Evolutionary conservation across 139 green algal genomes (phyloP).

Genomic region (Spirogloea muscicola): DNA sequence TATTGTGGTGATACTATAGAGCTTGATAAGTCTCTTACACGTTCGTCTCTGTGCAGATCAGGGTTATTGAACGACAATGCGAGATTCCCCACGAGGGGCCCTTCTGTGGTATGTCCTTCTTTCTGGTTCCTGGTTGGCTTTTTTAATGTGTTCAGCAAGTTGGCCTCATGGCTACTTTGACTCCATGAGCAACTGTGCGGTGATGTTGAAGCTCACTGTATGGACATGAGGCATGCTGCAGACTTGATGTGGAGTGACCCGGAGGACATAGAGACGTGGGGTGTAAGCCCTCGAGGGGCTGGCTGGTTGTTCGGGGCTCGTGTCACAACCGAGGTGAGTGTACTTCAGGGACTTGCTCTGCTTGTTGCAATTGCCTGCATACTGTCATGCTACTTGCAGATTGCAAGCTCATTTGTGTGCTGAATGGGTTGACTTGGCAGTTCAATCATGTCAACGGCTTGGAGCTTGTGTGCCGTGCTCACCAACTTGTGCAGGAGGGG

Average conservation of each 20-base stretch:
- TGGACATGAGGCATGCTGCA: no score
- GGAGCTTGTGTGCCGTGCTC: constrained; percentile 92
- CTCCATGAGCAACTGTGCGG: no score
- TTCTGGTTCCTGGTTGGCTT: no score
- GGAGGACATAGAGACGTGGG: constrained; percentile 98
- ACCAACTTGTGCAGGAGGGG: constrained; percentile 97
- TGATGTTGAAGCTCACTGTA: no score
- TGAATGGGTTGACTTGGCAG: constrained; percentile 9
- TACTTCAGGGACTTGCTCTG: no score
- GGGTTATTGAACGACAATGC: constrained; percentile 92
- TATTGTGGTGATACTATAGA: no score
- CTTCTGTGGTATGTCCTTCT: constrained; percentile 53
- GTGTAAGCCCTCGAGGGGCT: constrained; percentile 82
- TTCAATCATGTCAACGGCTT: constrained; percentile 83
- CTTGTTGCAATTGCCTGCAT: no score
- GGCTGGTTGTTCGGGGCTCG: constrained; percentile 94
- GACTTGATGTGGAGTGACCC: constrained; percentile 99
- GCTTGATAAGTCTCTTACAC: neutral
- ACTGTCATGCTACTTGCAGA: no score
- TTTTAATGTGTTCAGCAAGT: no score
- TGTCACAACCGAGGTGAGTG: constrained; percentile 92
- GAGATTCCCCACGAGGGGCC: constrained; percentile 95
- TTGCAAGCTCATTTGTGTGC: no score
- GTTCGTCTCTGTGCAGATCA: constrained; percentile 61
- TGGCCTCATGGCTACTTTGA: no score